Base-by-base conservation (phyloP, 2,329 filamentous ascomycete species). In the Diplodia mutila region DNA sequence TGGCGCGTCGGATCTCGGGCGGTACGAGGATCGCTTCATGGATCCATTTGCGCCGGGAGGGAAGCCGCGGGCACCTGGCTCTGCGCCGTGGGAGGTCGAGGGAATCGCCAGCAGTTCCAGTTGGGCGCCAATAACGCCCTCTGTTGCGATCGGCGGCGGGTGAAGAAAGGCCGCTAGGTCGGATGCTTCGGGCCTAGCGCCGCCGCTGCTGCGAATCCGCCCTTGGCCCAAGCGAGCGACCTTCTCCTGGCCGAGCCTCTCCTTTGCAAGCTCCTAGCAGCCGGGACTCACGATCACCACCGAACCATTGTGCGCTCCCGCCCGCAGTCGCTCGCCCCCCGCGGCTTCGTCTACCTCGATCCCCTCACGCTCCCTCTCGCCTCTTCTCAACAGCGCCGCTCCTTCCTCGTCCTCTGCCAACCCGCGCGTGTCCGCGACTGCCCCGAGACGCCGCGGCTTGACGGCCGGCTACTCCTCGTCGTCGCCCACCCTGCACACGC, bases 401-500 rank as follows among this genome's bases (percentile, higher is more conserved):
- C 63, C 37, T 57, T 66, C 64, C 64, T 39, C n/a, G 37, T 59
- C 57, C 67, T 72, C 54, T 32, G 61, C 23, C 71, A 70, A 54
- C 51, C 61, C 61, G 65, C 65, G 65, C 48, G 46, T 29, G 48
- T 52, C 55, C 55, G 54, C 65, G 65, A 67, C 65, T 51, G 34
- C 54, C 49, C 54, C 65, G 55, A 59, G 65, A 67, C 54, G 39
- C 29, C 65, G 65, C 54, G 54, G 42, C 37, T 61, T 16, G 65
- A 71, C 70, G 72, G 70, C 72, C 72, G 73, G 72, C 70, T 73
- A 69, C 68, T 65, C 53, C 52, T 69, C 69, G 67, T 69, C 70
- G 71, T 72, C 73, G 68, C 69, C 71, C 69, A 70, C 71, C 65
- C 65, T 61, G 65, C 55, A 57, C 66, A 54, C 55, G 66, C 66